A percentile compares a stretch with the other conserved stretches of the same genome.
Conservation (phyloP, 257 asterid species). For the Craterostigma plantagineum region DNA sequence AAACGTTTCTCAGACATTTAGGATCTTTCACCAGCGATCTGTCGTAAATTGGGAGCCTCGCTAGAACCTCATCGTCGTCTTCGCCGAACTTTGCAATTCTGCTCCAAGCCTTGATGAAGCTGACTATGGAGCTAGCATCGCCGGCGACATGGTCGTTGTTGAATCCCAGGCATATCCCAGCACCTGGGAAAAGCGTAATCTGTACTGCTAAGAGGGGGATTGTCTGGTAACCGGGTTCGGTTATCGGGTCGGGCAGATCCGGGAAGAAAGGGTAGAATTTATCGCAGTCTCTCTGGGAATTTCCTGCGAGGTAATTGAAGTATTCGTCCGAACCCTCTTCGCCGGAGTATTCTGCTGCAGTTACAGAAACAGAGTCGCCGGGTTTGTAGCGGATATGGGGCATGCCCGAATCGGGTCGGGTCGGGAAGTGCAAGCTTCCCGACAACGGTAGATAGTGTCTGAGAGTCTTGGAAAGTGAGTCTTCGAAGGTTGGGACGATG, state of each 20-base stretch:
- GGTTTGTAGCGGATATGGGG: slow-evolving; percentile 16
- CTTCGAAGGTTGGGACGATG: slow-evolving; percentile 21
- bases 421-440: slow-evolving; percentile 16
- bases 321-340: slow-evolving; percentile 6
- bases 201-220: slow-evolving; percentile 21
- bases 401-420: slow-evolving; percentile 3
- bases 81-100: no score
- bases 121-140: slow-evolving; percentile 15
- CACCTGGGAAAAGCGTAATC: slow-evolving; percentile 23
- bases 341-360: slow-evolving; percentile 7
- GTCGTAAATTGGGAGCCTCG: no score
- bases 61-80: no score
- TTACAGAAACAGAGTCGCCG: slow-evolving; percentile 24
- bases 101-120: no score
- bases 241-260: slow-evolving; percentile 9
- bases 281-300: slow-evolving; percentile 18
- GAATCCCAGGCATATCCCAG: slow-evolving; percentile 26
- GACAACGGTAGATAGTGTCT: slow-evolving; percentile 28
- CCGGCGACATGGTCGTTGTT: slow-evolving; percentile 20
- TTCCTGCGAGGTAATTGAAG: slow-evolving; percentile 14
- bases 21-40: no score
- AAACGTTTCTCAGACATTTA: no score
- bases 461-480: slow-evolving; percentile 29
- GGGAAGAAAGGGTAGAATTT: slow-evolving; percentile 23
- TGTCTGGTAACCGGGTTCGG: slow-evolving; percentile 5